These are phyloP conservation scores for Polygonum maritimum DNA, from an alignment of 148 eudicot species.

Conservation along the genomic window DNA sequence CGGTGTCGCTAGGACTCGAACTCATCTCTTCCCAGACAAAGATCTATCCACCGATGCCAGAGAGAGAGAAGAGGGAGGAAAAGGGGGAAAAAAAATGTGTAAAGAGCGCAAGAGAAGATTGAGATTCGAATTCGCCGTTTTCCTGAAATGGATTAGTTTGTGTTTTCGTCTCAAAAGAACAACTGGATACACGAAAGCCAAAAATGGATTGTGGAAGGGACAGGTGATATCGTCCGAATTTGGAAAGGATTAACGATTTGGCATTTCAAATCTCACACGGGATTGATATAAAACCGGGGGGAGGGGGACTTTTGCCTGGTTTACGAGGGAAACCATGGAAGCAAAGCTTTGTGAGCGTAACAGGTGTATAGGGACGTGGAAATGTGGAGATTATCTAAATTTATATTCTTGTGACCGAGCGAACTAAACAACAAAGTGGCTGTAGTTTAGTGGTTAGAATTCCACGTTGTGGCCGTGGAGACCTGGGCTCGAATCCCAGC, in stretches of 20 bases:
- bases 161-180: not conserved
- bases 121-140: conserved; percentile 9
- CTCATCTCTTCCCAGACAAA: conserved; percentile 18
- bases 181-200: not conserved
- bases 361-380: not conserved
- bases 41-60: not conserved
- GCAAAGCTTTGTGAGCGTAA: not conserved
- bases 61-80: not conserved
- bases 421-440: not conserved
- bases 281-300: not conserved
- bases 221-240: not conserved
- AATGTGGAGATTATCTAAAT: not conserved
- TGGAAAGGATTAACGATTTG: not conserved
- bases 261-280: not conserved
- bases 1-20: conserved; percentile 18
- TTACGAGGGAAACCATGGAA: conserved; percentile 2
- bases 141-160: not conserved
- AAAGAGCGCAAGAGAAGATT: not conserved
- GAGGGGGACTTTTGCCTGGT: not conserved
- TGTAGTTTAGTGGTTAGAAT: conserved; percentile 9
- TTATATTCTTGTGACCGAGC: no score
- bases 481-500: conserved; percentile 27
- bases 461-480: conserved; percentile 25
- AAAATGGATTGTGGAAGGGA: not conserved
- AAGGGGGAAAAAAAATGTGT: not conserved